Evolutionary conservation across 179 eudicot genomes (phyloP).

Genomic region (Patellifolia procumbens): DNA sequence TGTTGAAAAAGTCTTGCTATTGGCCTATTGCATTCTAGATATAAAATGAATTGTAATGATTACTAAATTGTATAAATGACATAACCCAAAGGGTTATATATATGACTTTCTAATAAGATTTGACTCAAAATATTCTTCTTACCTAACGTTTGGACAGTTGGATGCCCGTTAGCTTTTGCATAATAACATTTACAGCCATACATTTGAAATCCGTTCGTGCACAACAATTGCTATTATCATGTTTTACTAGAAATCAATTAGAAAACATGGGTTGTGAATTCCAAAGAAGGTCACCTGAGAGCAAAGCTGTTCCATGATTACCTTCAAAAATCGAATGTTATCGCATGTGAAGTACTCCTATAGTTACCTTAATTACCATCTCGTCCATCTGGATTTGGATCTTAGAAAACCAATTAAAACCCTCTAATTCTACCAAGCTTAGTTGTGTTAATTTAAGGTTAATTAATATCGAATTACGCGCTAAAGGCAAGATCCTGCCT

Average conservation of each 20-base stretch:
- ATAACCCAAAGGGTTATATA: no score
- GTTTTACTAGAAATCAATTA: neutral
- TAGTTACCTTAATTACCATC: conserved; percentile 19
- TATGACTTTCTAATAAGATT: no score
- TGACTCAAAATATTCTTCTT: neutral
- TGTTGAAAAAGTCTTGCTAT: no score
- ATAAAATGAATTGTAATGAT: no score
- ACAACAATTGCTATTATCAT: neutral
- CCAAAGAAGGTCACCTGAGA: conserved; percentile 24
- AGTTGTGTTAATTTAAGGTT: conserved; percentile 17
- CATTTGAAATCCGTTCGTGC: conserved; percentile 9
- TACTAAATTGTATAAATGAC: no score
- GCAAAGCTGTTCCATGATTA: conserved; percentile 24
- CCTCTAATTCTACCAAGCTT: conserved; percentile 23
- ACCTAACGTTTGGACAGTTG: neutral
- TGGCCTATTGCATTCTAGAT: no score
- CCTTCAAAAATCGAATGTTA: conserved; percentile 15
- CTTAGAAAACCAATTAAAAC: conserved; percentile 24
- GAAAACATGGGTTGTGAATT: neutral
- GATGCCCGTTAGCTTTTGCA: no score
- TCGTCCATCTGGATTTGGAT: conserved; percentile 19
- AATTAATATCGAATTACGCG: conserved; percentile 28
- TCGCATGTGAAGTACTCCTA: conserved; percentile 37
- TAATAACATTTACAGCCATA: neutral
- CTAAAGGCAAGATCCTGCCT: conserved; percentile 49